Evolutionary conservation across 495 filamentous ascomycete species (phyloP).

Genomic region (Neurospora terricola): DNA sequence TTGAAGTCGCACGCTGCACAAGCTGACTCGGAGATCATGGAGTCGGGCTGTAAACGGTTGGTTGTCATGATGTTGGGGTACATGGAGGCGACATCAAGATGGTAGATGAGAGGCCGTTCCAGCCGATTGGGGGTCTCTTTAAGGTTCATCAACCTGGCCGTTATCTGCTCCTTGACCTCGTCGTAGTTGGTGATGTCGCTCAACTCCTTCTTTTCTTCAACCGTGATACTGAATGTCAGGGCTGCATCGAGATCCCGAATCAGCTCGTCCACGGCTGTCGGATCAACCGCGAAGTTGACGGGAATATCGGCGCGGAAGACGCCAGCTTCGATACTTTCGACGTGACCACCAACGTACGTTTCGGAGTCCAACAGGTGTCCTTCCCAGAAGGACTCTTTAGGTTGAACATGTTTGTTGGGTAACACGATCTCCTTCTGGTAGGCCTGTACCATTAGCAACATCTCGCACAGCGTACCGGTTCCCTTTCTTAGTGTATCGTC

Average conservation of each 20-base stretch:
- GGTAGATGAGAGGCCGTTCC: conserved; percentile 89
- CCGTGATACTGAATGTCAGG: conserved; percentile 79
- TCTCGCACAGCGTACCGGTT: conserved; percentile 95
- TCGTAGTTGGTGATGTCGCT: conserved; percentile 90
- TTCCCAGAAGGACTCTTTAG: conserved; percentile 90
- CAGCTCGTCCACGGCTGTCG: conserved; percentile 80
- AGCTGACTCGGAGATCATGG: conserved; percentile 92
- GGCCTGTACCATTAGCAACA: conserved; percentile 97
- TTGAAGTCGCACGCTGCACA: conserved; percentile 99
- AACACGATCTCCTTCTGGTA: conserved; percentile 86
- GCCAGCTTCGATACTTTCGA: conserved; percentile 98
- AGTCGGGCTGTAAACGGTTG: conserved; percentile 93
- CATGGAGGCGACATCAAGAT: conserved; percentile 98
- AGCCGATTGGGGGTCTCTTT: conserved; percentile 70
- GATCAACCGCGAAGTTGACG: conserved; percentile 80
- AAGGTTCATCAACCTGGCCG: conserved; percentile 57
- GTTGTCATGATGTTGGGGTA: conserved; percentile 99
- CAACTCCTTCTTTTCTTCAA: conserved; percentile 90
- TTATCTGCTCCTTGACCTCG: conserved; percentile 80
- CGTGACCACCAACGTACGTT: conserved; percentile 96
- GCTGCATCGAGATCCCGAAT: conserved; percentile 81
- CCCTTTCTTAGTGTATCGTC: conserved; percentile 92
- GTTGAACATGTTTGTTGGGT: conserved; percentile 91
- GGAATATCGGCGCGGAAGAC: conserved; percentile 96
- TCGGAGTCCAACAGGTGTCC: conserved; percentile 92